Percentiles rank a stretch among this genome's conserved stretches.
These are phyloP conservation scores for Phaeomoniella chlamydospora DNA, from an alignment of 2,329 filamentous ascomycete genomes.

Conservation along the genomic window DNA sequence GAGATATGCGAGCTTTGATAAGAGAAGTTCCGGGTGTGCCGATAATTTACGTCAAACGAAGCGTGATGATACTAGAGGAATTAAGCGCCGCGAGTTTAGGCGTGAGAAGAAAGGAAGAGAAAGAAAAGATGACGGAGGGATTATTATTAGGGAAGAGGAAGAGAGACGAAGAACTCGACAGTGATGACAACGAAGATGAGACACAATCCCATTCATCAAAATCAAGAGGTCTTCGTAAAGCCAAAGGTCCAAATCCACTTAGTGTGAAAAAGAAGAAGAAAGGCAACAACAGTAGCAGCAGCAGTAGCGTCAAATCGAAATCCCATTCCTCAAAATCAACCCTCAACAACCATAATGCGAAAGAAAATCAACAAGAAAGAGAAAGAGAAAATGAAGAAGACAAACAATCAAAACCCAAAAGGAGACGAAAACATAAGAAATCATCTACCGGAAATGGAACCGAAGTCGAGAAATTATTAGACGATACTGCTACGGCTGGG, in stretches of 20 bases:
- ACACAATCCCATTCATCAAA: conserved; percentile 13
- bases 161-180: conserved; percentile 16
- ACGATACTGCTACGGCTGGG: not conserved
- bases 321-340: conserved; percentile 10
- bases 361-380: conserved; percentile 5
- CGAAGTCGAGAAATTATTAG: conserved; percentile 1
- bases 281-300: conserved; percentile 9
- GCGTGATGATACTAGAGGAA: conserved; percentile 35
- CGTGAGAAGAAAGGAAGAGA: conserved; percentile 27
- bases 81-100: conserved; percentile 27
- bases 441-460: conserved; percentile 1
- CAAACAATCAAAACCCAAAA: conserved; percentile 5
- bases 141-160: conserved; percentile 19
- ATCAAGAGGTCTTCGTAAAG: conserved; percentile 18
- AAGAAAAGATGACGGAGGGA: conserved; percentile 29
- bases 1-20: conserved; percentile 22
- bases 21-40: conserved; percentile 31
- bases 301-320: conserved; percentile 8
- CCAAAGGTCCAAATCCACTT: conserved; percentile 31
- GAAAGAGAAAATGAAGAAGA: conserved; percentile 10
- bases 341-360: too few relatives aligned
- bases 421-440: conserved; percentile 2
- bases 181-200: conserved; percentile 8
- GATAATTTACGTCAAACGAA: conserved; percentile 35
- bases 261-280: conserved; percentile 33